phyloP scores from a whole-genome alignment of 192 early-diverging fungal species.

The Gigaspora rosea region DNA sequence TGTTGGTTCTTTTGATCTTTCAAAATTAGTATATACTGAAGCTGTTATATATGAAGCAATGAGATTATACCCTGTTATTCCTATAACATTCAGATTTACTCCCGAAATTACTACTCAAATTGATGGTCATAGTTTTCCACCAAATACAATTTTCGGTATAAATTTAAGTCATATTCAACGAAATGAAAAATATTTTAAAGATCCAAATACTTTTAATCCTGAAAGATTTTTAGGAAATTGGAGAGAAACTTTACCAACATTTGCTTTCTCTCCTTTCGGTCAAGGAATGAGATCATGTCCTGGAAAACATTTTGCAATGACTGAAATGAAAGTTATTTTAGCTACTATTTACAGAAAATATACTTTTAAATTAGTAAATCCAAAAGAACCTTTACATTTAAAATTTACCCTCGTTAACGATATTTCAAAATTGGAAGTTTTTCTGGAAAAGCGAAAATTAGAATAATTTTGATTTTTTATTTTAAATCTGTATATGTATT shows the following conservation, averaged over 20 bases:
- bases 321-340: constrained; percentile 26
- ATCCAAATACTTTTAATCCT: constrained; percentile 16
- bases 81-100: constrained; percentile 39
- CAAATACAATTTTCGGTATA: constrained; percentile 42
- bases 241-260: constrained; percentile 8
- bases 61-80: constrained; percentile 51
- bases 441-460: constrained; percentile 11
- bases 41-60: constrained; percentile 60
- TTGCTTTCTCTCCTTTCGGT: constrained; percentile 30
- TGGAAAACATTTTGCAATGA: constrained; percentile 29
- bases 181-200: constrained; percentile 36
- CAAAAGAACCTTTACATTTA: constrained; percentile 13
- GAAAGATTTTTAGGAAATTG: constrained; percentile 28
- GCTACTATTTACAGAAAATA: constrained; percentile 24
- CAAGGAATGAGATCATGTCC: constrained; percentile 28
- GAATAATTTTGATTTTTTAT: not conserved
- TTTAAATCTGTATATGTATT: not conserved
- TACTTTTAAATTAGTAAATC: constrained; percentile 27
- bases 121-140: constrained; percentile 40
- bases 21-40: constrained; percentile 52
- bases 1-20: constrained; percentile 47
- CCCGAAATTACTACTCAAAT: constrained; percentile 41
- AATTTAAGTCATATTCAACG: constrained; percentile 44
- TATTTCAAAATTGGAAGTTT: constrained; percentile 24
- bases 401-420: constrained; percentile 22